Evolutionary conservation across 1,139 yeast species (phyloP).

Genomic region (Sugiyamaella pinicola): DNA sequence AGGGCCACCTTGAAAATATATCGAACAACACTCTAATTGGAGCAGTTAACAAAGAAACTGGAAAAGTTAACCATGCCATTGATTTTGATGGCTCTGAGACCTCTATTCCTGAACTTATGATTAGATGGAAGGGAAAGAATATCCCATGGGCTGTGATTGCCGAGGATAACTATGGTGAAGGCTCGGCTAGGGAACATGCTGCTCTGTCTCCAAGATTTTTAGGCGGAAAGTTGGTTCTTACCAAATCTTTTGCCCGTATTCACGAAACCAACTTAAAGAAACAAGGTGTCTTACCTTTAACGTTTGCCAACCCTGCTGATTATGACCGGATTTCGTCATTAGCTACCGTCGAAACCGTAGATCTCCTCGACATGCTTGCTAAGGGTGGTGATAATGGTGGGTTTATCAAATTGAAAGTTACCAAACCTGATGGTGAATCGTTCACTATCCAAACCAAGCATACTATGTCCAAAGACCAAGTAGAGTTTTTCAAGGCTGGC

Average conservation of each 20-base stretch:
- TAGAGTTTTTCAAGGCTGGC: conserved; percentile 95
- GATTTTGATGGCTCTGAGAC: conserved; percentile 75
- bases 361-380: conserved; percentile 73
- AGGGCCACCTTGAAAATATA: conserved; percentile 95
- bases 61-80: conserved; percentile 87
- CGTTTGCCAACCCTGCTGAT: conserved; percentile 85
- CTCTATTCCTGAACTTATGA: conserved; percentile 95
- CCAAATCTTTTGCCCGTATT: conserved; percentile 96
- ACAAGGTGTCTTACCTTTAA: conserved; percentile 95
- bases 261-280: conserved; percentile 89
- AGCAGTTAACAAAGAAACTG: conserved; percentile 95
- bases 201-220: conserved; percentile 93
- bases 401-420: conserved; percentile 64
- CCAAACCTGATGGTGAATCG: conserved; percentile 71
- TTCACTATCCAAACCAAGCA: conserved; percentile 79
- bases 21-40: conserved; percentile 95
- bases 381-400: conserved; percentile 91
- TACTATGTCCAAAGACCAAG: conserved; percentile 95
- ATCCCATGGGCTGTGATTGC: conserved; percentile 96
- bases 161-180: conserved; percentile 98
- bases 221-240: conserved; percentile 86
- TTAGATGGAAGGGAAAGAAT: conserved; percentile 82
- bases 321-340: conserved; percentile 79
- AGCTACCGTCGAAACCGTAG: conserved; percentile 76
- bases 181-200: conserved; percentile 98